Evolutionary conservation across 1,284 basidiomycete genomes (phyloP), one percentile per base, ranked within the genome.

Genomic region (Cryptococcus wingfieldii): DNA sequence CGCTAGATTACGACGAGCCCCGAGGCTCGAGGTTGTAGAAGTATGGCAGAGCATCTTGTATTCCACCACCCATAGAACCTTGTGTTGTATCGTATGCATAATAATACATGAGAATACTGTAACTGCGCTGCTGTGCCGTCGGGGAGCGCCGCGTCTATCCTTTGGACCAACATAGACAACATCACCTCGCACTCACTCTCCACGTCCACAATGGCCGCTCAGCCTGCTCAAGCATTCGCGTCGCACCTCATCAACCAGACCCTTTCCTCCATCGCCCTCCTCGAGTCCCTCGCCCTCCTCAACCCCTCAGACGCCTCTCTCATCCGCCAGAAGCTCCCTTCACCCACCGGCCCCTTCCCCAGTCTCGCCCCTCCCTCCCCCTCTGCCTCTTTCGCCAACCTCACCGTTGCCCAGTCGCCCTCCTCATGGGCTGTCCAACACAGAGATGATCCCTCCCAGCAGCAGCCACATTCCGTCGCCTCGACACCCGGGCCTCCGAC

Each of bases 201-300:
- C 13, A 19, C 19, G n/a, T n/a, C 19, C 5, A 18, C 18, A 3
- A 50, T 50, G 48, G 31, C 48, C 31, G 31, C 53, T 12, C 53
- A 62, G 14, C 52, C 60, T 31, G 64, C 65, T 18, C 69, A 75
- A 41, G 54, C 66, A 1, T 65, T 74, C 28, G 68, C 70, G 2
- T 62, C 68, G 1, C 71, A 74, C 53, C 63, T 75, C 42, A 60
- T 75, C 61, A 65, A 66, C 27, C 73, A 75, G 63, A 75, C 72
- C 8, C 53, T 68, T 16, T 56, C 68, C 9, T 67, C 66, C 16
- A 61, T 75, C 38, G 56, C 63, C 31, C 51, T 72, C 12, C 65
- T 75, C 38, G 72, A 75, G 53, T 63, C 62, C 34, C 63, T 75
- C 25, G 47, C 52, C 48, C 46, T 74, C 45, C 61, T 75, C 54